Conservation (phyloP, 768 basidiomycete species). For the Chalciporus piperatus region DNA sequence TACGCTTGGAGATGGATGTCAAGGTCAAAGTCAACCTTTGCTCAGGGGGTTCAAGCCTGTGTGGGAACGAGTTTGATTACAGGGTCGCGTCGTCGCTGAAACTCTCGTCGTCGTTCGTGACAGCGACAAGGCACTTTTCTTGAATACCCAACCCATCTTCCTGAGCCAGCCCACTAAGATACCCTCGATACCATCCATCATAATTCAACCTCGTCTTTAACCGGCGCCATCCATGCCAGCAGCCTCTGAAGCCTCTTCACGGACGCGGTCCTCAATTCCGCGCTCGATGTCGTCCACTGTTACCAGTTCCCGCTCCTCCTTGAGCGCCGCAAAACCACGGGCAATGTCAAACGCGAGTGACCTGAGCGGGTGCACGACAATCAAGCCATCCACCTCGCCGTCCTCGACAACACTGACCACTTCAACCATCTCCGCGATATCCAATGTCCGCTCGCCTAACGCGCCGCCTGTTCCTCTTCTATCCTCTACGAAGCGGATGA, state of each 20-base stretch:
- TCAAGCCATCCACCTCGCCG: constrained; percentile 35
- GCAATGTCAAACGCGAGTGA: constrained; percentile 50
- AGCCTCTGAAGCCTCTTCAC: constrained; percentile 56
- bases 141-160: constrained; percentile 7
- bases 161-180: constrained; percentile 3
- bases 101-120: constrained; percentile 18
- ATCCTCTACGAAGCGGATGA: constrained; percentile 35
- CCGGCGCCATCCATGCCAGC: constrained; percentile 22
- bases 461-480: constrained; percentile 45
- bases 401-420: constrained; percentile 27
- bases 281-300: constrained; percentile 33
- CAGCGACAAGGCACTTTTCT: constrained; percentile 12
- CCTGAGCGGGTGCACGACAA: constrained; percentile 49
- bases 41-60: background rate
- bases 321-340: constrained; percentile 48
- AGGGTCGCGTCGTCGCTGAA: constrained; percentile 1
- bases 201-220: background rate
- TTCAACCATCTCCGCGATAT: constrained; percentile 22
- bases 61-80: constrained; percentile 18
- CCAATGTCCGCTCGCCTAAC: constrained; percentile 43
- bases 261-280: constrained; percentile 37
- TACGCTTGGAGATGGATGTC: no score
- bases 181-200: constrained; percentile 10
- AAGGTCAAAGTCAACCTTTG: no score
- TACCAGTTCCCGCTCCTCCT: constrained; percentile 38